phyloP scores from a whole-genome alignment of 345 rosid species.

The sweet orange (Citrus sinensis) region DNA sequence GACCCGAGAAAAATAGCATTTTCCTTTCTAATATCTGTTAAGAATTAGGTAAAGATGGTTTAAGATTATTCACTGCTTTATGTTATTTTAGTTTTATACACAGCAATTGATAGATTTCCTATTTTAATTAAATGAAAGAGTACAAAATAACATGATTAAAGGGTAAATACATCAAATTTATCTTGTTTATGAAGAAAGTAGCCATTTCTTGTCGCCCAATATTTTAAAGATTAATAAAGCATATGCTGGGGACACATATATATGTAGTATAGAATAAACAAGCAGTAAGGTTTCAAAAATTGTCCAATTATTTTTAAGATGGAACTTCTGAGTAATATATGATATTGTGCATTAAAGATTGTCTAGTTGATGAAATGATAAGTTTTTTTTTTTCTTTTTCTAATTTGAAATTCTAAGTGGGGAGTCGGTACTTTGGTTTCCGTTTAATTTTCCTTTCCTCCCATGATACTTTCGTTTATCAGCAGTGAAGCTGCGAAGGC shows the following conservation, averaged over 20 bases:
- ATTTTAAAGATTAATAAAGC: background rate
- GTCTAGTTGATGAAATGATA: background rate
- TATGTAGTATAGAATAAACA: background rate
- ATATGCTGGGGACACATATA: background rate
- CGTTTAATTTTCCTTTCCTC: too few relatives aligned
- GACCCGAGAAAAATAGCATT: too few relatives aligned
- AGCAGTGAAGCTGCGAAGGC: too few relatives aligned
- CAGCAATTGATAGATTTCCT: background rate
- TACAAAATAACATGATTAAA: constrained; percentile 25
- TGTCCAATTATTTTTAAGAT: background rate
- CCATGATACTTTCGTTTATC: too few relatives aligned
- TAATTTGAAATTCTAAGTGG: background rate
- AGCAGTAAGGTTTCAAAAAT: constrained; percentile 2
- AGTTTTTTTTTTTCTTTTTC: background rate
- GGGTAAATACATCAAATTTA: constrained; percentile 3
- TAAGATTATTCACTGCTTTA: background rate
- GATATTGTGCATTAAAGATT: background rate
- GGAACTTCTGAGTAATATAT: background rate
- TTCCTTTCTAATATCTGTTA: background rate
- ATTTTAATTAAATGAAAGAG: background rate
- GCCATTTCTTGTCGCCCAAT: background rate
- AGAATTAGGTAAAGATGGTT: background rate
- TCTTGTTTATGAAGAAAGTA: constrained; percentile 19
- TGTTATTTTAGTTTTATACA: background rate
- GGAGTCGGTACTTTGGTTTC: background rate